Evolutionary conservation across 495 filamentous ascomycete species (phyloP), one percentile per base, ranked within the genome.

Genomic region (Neurospora cerealis): DNA sequence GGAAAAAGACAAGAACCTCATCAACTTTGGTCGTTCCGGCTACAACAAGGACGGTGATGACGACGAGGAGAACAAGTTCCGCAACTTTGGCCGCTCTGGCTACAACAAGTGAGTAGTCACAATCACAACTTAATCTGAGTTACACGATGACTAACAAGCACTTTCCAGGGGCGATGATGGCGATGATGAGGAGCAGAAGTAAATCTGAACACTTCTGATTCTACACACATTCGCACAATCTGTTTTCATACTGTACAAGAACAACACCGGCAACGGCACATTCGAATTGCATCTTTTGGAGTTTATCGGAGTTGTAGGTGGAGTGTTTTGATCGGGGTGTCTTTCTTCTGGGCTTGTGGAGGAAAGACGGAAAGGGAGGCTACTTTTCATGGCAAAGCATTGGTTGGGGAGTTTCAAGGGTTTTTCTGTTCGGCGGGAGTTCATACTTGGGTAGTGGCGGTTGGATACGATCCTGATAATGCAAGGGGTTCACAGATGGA

Each of bases 81-180:
- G 40, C 74, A 80, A 80, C 78, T 81, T 81, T 70, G 85, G 85
- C 80, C 83, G 84, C 69, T 81, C 80, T 36, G 84, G 83, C 69
- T 85, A 85, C 82, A 85, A 84, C 81, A 83, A 81, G 80, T 81
- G 69, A 78, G 79, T 38, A 5, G 28, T 46, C 11, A 28, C 28
- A 1, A 3, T 66, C 32, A 11, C 10, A 3, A 28, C 24, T 60
- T 39, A 17, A 28, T 19, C 19, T 48, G 24, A 24, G 72, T 70
- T 62, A 39, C 71, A 54, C 40, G 78, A 76, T 75, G 75, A 80
- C 40, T 80, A 81, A 70, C 83, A 85, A 88, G 86, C 80, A 88
- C 86, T 19, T 81, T 85, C 80, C 83, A 83, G 72, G 60, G 76
- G 71, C 21, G 76, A 75, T 70, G 77, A 79, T 73, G 79, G 77